phyloP scores from a whole-genome alignment of 495 filamentous ascomycete species.

The Glonium stellatum region DNA sequence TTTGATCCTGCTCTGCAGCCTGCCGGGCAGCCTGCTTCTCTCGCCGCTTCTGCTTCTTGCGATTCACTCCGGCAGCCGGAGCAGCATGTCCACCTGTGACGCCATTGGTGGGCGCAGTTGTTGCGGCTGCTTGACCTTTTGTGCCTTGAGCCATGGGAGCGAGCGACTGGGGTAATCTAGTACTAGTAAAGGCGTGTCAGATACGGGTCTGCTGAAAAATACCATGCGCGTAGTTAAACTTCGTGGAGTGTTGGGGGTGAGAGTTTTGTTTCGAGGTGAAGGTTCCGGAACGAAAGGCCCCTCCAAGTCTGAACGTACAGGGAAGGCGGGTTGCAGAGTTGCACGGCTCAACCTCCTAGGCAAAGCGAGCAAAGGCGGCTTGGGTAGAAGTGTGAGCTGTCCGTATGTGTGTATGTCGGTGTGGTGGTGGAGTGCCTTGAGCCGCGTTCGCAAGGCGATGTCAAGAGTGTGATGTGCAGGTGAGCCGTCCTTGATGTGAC shows the following conservation, averaged over 20 bases:
- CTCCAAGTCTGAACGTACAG: neutral
- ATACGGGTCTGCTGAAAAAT: neutral
- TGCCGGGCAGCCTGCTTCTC: constrained; percentile 51
- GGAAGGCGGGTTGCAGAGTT: neutral
- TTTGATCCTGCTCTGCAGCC: constrained; percentile 53
- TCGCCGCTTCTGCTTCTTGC: constrained; percentile 79
- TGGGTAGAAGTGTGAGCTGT: neutral
- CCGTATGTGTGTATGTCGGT: neutral
- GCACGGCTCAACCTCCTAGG: neutral
- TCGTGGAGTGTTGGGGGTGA: neutral
- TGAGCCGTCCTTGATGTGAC: neutral
- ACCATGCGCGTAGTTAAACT: neutral
- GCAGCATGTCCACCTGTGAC: constrained; percentile 12
- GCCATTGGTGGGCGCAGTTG: constrained; percentile 28
- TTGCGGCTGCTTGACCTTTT: constrained; percentile 25
- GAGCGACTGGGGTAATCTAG: constrained; percentile 1
- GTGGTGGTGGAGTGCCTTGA: constrained; percentile 2
- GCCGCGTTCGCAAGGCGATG: neutral
- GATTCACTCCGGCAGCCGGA: constrained; percentile 52
- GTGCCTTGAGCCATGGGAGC: constrained; percentile 29
- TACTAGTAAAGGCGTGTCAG: neutral
- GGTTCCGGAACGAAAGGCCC: neutral
- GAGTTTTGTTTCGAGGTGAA: neutral
- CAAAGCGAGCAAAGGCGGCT: neutral
- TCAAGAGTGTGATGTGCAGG: neutral